Evolutionary conservation across 371 early-diverging fungal species (phyloP).

Genomic region (Massospora cicadina): DNA sequence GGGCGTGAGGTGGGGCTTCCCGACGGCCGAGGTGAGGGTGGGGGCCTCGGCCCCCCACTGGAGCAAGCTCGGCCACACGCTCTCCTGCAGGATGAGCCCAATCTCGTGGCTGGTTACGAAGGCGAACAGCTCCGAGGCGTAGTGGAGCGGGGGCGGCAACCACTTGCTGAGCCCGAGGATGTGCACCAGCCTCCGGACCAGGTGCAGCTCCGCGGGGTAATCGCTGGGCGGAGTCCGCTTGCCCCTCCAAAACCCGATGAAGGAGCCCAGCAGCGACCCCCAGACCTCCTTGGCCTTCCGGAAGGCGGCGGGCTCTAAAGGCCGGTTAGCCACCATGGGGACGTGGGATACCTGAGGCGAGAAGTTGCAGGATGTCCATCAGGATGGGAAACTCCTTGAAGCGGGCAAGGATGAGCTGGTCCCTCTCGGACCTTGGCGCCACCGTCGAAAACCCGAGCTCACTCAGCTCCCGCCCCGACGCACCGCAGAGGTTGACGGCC

Average conservation of each 20-base stretch:
- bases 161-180: background rate
- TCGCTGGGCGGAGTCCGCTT: background rate
- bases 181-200: background rate
- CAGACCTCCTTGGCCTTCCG: background rate
- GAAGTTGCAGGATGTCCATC: background rate
- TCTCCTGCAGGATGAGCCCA: background rate
- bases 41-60: background rate
- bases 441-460: background rate
- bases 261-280: background rate
- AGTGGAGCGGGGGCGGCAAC: background rate
- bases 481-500: background rate
- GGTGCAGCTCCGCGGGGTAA: background rate
- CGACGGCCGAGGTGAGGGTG: background rate
- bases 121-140: background rate
- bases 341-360: background rate
- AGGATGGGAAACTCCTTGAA: background rate
- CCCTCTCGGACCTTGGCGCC: background rate
- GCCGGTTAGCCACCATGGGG: background rate
- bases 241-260: background rate
- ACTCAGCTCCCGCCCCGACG: background rate
- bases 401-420: background rate
- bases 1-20: background rate
- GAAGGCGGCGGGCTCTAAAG: background rate
- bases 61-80: background rate
- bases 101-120: background rate